Percentiles rank a stretch among this genome's conserved stretches.
Conservation (phyloP, 2,329 filamentous ascomycete species). For the Cercospora citrullina region DNA sequence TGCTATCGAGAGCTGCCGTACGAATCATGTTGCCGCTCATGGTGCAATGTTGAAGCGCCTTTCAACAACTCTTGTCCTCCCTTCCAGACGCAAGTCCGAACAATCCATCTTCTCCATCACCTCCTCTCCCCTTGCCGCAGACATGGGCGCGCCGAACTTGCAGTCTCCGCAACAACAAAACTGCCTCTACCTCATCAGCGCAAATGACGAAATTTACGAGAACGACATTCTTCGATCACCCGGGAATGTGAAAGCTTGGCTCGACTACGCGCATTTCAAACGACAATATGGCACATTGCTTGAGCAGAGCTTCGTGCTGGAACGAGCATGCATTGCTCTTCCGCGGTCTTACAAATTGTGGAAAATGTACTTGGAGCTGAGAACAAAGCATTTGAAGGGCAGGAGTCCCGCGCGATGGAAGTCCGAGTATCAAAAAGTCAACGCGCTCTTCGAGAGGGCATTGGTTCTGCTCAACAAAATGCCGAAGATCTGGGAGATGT, state of each 20-base stretch:
- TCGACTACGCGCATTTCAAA: slow-evolving; percentile 92
- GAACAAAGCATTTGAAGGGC: slow-evolving; percentile 64
- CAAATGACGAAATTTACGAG: slow-evolving; percentile 93
- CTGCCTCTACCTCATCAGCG: slow-evolving; percentile 58
- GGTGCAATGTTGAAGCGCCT: slow-evolving; percentile 13
- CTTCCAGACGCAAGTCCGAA: slow-evolving; percentile 26
- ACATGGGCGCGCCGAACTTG: slow-evolving; percentile 18
- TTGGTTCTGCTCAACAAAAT: slow-evolving; percentile 96
- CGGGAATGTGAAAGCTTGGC: slow-evolving; percentile 87
- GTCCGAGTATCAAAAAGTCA: slow-evolving; percentile 87
- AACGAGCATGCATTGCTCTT: slow-evolving; percentile 84
- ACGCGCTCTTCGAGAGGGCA: slow-evolving; percentile 88
- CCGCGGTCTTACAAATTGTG: slow-evolving; percentile 97
- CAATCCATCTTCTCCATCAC: slow-evolving; percentile 16
- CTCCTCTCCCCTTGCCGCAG: slow-evolving; percentile 15
- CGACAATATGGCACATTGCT: slow-evolving; percentile 77
- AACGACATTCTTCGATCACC: slow-evolving; percentile 88
- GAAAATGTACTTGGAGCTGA: slow-evolving; percentile 92
- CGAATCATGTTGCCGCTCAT: neutral
- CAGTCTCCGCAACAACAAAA: slow-evolving; percentile 25
- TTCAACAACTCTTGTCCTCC: slow-evolving; percentile 18
- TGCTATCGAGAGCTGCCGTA: slow-evolving; percentile 1
- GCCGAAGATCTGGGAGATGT: slow-evolving; percentile 98
- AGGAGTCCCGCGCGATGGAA: slow-evolving; percentile 80
- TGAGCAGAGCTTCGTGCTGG: slow-evolving; percentile 85